Evolutionary conservation across 2,329 filamentous ascomycete species (phyloP), one percentile per base, ranked within the genome.

Genomic region (Colletotrichum truncatum): DNA sequence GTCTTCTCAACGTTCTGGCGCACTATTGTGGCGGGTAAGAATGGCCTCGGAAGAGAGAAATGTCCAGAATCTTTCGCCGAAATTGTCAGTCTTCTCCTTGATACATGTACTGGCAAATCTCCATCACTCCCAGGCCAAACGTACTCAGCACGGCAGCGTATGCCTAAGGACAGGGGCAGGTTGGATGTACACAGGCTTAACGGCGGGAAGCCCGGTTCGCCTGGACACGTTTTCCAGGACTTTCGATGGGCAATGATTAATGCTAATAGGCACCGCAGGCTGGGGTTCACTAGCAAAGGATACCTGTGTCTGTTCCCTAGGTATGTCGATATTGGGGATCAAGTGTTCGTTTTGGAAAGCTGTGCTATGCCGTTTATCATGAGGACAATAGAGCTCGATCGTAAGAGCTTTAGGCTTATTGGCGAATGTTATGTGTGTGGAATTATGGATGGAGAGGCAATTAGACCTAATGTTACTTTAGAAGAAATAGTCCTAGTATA

Each of bases 351-450:
- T 6, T 49, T 72, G 7, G 54, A 69, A 3, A 70, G 69, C 6
- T 67, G 69, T 9, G 67, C 71, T 45, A 62, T 71, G 18, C 64
- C 70, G 2, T 70, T 71, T 41, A 61, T 69, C 6, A 25, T 73
- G 34, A 66, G 68, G 16, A 61, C n/a, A n/a, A n/a, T n/a, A n/a
- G n/a, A 51, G 10, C 52, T 43, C 10, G 61, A 36, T 1, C 6
- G 3, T 1, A 21, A 16, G 4, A 53, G 14, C 9, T 53, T 38
- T n/a, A 14, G 16, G 1, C 55, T 79, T 18, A 58, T 79, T 11
- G 76, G 77, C 1, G 77, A 79, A 64, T 79, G 77, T 34, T 79
- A 78, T 61, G 73, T 77, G 3, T 75, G 78, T 59, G 77, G 77
- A 2, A 57, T 79, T 51, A 79, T 79, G 77, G 68, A 74, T 30